Percentiles rank a stretch among this genome's conserved stretches.
Evolutionary conservation across 2,329 filamentous ascomycete species (phyloP).

Genomic region (Cordyceps sp.): DNA sequence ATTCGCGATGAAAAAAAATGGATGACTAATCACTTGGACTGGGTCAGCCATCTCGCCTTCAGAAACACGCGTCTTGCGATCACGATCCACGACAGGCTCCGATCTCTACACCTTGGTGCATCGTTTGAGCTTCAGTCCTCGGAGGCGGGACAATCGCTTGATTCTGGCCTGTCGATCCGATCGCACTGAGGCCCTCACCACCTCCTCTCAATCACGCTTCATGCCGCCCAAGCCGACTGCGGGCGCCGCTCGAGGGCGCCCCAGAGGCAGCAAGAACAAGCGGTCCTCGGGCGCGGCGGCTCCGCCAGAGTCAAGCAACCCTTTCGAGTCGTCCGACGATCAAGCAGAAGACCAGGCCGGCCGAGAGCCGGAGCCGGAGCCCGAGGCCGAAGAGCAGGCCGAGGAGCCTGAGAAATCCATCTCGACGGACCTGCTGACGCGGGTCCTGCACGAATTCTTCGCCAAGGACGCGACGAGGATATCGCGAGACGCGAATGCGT

Average conservation of each 20-base stretch:
- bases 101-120: too few relatives aligned
- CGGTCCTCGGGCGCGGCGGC: slow-evolving; percentile 7
- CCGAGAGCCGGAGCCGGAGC: slow-evolving; percentile 2
- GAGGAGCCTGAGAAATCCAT: slow-evolving; percentile 33
- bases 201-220: neutral
- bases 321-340: slow-evolving; percentile 19
- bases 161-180: neutral
- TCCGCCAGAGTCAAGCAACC: slow-evolving; percentile 14
- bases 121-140: too few relatives aligned
- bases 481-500: slow-evolving; percentile 57
- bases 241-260: slow-evolving; percentile 18
- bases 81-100: too few relatives aligned
- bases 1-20: too few relatives aligned
- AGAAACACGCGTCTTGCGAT: too few relatives aligned
- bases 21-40: too few relatives aligned
- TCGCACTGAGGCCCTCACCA: neutral
- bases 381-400: slow-evolving; percentile 15
- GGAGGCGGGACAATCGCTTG: too few relatives aligned
- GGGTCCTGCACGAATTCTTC: slow-evolving; percentile 68
- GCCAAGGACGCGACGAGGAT: slow-evolving; percentile 54
- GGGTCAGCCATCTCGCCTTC: too few relatives aligned
- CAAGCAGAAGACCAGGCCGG: slow-evolving; percentile 10
- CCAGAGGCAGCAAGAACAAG: slow-evolving; percentile 11
- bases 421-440: slow-evolving; percentile 56
- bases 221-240: slow-evolving; percentile 28